Percentiles rank a stretch among this genome's conserved stretches.
Conservation (phyloP, 257 asterid species). For the Scutellaria barbata region DNA sequence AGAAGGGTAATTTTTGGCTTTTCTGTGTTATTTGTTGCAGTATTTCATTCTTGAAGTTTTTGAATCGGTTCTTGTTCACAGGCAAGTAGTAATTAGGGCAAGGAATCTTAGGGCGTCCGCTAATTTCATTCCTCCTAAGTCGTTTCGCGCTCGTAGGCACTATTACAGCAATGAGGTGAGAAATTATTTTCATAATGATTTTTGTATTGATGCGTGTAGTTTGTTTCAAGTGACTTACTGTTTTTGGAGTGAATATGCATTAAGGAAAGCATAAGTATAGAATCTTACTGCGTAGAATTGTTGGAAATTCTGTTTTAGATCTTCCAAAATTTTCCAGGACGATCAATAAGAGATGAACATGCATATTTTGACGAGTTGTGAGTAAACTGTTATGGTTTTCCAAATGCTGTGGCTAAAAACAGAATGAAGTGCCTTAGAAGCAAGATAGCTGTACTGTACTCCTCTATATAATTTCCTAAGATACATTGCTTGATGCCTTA, state of each 20-base stretch:
- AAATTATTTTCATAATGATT: background rate
- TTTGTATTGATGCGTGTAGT: slow-evolving; percentile 16
- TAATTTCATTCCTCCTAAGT: slow-evolving; percentile 87
- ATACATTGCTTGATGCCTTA: slow-evolving; percentile 18
- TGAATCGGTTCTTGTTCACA: slow-evolving; percentile 36
- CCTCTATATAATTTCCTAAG: background rate
- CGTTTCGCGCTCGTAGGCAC: slow-evolving; percentile 84
- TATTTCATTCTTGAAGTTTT: slow-evolving; percentile 11
- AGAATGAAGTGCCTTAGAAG: slow-evolving; percentile 4
- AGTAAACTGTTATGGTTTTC: background rate
- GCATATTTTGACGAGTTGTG: background rate
- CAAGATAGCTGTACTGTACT: slow-evolving; percentile 7
- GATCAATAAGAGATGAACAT: background rate
- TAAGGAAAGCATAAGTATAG: slow-evolving; percentile 18
- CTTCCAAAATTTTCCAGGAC: background rate
- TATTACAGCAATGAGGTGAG: slow-evolving; percentile 89
- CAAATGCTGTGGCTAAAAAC: background rate
- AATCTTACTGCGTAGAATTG: slow-evolving; percentile 12
- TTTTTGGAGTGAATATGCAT: slow-evolving; percentile 25
- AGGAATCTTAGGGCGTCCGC: slow-evolving; percentile 94
- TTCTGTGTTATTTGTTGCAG: background rate
- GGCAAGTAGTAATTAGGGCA: slow-evolving; percentile 93
- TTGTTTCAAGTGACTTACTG: background rate
- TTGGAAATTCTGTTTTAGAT: slow-evolving; percentile 7
- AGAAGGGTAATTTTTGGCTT: slow-evolving; percentile 66